A percentile compares a stretch with the other conserved stretches of the same genome.
These are phyloP conservation scores for Plasmodium relictum DNA, from an alignment of 169 alveolate species.

Conservation along the genomic window DNA sequence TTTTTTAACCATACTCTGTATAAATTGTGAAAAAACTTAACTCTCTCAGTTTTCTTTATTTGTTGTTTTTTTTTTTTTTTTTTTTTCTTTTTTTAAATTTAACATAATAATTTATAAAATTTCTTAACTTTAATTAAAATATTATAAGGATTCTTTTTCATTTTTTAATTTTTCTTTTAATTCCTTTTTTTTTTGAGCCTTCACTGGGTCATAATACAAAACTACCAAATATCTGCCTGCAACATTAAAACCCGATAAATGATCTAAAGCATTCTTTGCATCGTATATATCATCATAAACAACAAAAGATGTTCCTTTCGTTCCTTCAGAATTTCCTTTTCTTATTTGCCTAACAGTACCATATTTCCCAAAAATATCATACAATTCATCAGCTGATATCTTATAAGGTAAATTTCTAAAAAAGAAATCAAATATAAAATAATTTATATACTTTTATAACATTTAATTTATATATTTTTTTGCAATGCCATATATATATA, in stretches of 20 bases:
- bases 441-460: neutral
- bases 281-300: conserved; percentile 99
- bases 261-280: conserved; percentile 99
- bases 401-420: conserved; percentile 90
- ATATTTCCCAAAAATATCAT: conserved; percentile 98
- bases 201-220: conserved; percentile 90
- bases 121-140: conserved; percentile 1
- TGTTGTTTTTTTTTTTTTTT: no score
- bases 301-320: conserved; percentile 97
- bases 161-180: conserved; percentile 88
- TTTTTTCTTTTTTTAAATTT: no score
- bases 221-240: conserved; percentile 96
- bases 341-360: conserved; percentile 99
- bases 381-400: conserved; percentile 96
- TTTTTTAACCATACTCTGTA: no score
- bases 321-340: conserved; percentile 93
- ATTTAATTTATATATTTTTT: neutral
- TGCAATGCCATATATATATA: neutral
- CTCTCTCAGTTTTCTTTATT: no score
- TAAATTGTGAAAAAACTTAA: no score
- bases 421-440: neutral
- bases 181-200: conserved; percentile 88
- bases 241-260: conserved; percentile 98
- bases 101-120: no score
- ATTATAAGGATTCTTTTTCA: conserved; percentile 77